Evolutionary conservation across 352 stramenopile species (phyloP).

Genomic region (Phytophthora pistaciae): DNA sequence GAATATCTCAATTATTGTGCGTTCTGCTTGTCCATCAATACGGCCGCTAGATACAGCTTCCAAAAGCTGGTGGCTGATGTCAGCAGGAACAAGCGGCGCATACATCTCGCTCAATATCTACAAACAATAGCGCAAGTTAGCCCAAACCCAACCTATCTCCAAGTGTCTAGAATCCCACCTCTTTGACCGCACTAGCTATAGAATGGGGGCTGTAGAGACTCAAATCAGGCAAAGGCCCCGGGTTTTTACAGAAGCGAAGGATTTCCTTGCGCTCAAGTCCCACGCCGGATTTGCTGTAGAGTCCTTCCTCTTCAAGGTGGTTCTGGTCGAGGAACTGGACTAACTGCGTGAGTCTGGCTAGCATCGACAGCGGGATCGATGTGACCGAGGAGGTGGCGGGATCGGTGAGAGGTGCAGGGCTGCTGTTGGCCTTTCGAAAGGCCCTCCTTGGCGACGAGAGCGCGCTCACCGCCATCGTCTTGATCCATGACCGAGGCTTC

Average conservation of each 20-base stretch:
- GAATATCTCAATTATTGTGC: conserved; percentile 35
- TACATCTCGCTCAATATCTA: conserved; percentile 52
- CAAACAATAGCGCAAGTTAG: background rate
- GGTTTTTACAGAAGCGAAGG: conserved; percentile 22
- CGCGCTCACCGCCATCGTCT: conserved; percentile 25
- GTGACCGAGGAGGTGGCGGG: background rate
- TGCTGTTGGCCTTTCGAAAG: conserved; percentile 30
- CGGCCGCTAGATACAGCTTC: conserved; percentile 22
- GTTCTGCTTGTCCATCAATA: conserved; percentile 16
- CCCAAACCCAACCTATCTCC: background rate
- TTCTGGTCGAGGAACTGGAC: conserved; percentile 59
- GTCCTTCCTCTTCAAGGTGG: conserved; percentile 50
- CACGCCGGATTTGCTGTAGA: conserved; percentile 53
- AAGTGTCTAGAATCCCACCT: conserved; percentile 31
- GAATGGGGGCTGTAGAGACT: conserved; percentile 51
- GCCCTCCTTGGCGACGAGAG: conserved; percentile 29
- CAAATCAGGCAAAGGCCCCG: conserved; percentile 43
- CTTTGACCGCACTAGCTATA: conserved; percentile 53
- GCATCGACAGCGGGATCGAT: conserved; percentile 42
- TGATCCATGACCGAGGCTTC: conserved; percentile 41
- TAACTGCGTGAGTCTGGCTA: conserved; percentile 46
- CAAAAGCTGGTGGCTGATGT: conserved; percentile 45
- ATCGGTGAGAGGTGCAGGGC: background rate
- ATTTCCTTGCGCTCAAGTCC: conserved; percentile 35
- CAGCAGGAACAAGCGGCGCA: conserved; percentile 51